phyloP scores from a whole-genome alignment of 1,284 basidiomycete genomes.

The Hemileia vastatrix region DNA sequence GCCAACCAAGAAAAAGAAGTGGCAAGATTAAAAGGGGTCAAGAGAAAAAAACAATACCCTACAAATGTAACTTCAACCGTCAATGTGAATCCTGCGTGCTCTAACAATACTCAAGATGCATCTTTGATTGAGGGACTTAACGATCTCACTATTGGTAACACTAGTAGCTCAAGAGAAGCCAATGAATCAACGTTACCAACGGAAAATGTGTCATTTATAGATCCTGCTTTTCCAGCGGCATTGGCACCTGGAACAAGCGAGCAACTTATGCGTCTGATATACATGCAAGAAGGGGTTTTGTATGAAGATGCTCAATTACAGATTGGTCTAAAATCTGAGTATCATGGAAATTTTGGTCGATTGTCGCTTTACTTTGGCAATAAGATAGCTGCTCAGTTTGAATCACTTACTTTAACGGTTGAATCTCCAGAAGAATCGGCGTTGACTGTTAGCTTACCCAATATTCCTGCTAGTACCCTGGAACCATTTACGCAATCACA shows the following conservation, averaged over 20 bases:
- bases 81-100: background rate
- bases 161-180: constrained; percentile 31
- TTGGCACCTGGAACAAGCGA: constrained; percentile 47
- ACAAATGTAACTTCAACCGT: constrained; percentile 22
- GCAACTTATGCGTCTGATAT: constrained; percentile 79
- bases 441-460: constrained; percentile 69
- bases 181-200: too few relatives aligned
- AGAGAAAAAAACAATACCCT: constrained; percentile 41
- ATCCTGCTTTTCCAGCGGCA: too few relatives aligned
- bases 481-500: constrained; percentile 77
- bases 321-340: constrained; percentile 90
- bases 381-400: constrained; percentile 76
- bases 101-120: too few relatives aligned
- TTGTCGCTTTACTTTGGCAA: constrained; percentile 91
- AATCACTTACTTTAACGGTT: constrained; percentile 75
- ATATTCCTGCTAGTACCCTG: constrained; percentile 71
- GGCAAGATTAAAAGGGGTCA: constrained; percentile 52
- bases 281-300: constrained; percentile 73
- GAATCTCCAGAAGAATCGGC: constrained; percentile 64
- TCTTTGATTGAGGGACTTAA: background rate
- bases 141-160: constrained; percentile 29
- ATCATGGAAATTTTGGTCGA: constrained; percentile 82
- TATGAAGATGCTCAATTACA: constrained; percentile 94
- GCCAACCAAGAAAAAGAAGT: constrained; percentile 65
- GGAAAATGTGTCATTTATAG: too few relatives aligned